Evolutionary conservation across 495 filamentous ascomycete genomes (phyloP).

Genomic region (Penicillium robsamsonii): DNA sequence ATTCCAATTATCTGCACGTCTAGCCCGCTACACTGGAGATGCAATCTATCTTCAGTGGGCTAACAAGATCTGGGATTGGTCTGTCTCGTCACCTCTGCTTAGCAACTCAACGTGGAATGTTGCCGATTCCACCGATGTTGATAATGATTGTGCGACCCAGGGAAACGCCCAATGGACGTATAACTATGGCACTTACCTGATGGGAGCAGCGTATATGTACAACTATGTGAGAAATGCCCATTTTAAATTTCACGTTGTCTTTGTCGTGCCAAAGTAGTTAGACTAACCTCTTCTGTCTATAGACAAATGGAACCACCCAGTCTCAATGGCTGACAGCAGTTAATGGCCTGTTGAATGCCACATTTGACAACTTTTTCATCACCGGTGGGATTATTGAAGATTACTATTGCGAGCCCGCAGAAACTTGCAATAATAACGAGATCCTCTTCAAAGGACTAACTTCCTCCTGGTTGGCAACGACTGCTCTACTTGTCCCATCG

Average conservation of each 20-base stretch:
- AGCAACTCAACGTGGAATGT: conserved; percentile 48
- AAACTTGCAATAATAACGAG: conserved; percentile 67
- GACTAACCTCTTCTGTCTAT: neutral
- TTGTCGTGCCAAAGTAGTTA: neutral
- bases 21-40: conserved; percentile 65
- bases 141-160: conserved; percentile 51
- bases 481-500: conserved; percentile 63
- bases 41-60: conserved; percentile 67
- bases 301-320: conserved; percentile 23
- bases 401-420: conserved; percentile 60
- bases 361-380: conserved; percentile 48
- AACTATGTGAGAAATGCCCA: conserved; percentile 50
- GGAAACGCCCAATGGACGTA: conserved; percentile 67
- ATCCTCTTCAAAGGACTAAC: conserved; percentile 84
- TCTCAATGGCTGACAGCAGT: conserved; percentile 50
- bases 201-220: conserved; percentile 71
- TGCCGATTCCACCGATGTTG: conserved; percentile 59
- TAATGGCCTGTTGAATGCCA: conserved; percentile 53
- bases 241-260: neutral
- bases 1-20: conserved; percentile 66
- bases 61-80: conserved; percentile 65
- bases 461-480: conserved; percentile 71
- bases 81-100: conserved; percentile 49
- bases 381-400: conserved; percentile 55
- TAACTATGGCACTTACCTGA: conserved; percentile 66